phyloP scores from a whole-genome alignment of 1,139 yeast genomes.

The Pichia sp. region DNA sequence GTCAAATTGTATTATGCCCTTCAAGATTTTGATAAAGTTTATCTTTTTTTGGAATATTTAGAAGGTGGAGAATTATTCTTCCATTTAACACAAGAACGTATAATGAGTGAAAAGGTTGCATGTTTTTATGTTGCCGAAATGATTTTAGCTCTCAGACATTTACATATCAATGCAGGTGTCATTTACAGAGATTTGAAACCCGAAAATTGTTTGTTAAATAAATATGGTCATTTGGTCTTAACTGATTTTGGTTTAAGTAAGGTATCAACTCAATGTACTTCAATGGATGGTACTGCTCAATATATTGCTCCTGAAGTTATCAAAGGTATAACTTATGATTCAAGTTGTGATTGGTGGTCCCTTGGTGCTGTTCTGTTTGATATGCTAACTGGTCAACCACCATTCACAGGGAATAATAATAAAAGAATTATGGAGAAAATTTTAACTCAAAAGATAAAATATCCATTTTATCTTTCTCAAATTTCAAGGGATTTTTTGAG shows the following conservation, averaged over 20 bases:
- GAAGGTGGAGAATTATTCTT: constrained; percentile 90
- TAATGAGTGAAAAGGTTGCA: constrained; percentile 69
- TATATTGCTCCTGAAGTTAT: constrained; percentile 96
- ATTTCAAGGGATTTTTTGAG: constrained; percentile 83
- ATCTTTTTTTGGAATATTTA: constrained; percentile 81
- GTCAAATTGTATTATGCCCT: constrained; percentile 85
- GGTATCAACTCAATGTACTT: constrained; percentile 48
- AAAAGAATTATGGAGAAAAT: constrained; percentile 81
- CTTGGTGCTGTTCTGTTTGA: constrained; percentile 87
- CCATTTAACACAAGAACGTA: constrained; percentile 55
- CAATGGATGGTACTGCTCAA: constrained; percentile 90
- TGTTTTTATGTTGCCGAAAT: constrained; percentile 84
- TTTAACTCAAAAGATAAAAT: constrained; percentile 62
- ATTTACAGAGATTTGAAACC: constrained; percentile 92
- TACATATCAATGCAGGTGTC: constrained; percentile 70
- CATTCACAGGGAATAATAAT: constrained; percentile 86
- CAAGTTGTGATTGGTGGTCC: constrained; percentile 89
- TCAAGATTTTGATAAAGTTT: constrained; percentile 83
- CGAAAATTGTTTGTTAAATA: constrained; percentile 81
- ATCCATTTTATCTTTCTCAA: constrained; percentile 76
- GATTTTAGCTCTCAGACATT: constrained; percentile 72
- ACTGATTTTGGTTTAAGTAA: constrained; percentile 94
- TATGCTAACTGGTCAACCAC: constrained; percentile 87
- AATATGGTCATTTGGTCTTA: constrained; percentile 72
- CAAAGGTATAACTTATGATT: constrained; percentile 76